Evolutionary conservation across 1,284 basidiomycete species (phyloP).

Genomic region (Cutaneotrichosporon daszewskae): DNA sequence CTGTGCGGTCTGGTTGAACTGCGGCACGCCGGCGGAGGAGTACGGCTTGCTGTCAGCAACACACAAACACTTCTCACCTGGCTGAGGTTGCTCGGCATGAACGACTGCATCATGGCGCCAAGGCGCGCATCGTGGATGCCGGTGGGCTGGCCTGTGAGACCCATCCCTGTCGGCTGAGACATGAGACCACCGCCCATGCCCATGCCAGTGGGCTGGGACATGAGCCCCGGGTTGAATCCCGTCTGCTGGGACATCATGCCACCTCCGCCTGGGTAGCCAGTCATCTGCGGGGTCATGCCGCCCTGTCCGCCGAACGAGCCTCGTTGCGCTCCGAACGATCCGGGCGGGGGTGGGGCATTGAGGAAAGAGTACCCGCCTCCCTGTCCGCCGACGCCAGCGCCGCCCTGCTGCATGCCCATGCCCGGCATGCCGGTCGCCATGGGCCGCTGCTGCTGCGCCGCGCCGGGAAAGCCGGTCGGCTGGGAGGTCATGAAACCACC

Average conservation of each 20-base stretch:
- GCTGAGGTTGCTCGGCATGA: slow-evolving; percentile 59
- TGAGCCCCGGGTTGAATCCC: slow-evolving; percentile 31
- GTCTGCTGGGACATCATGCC: slow-evolving; percentile 34
- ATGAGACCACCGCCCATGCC: slow-evolving; percentile 56
- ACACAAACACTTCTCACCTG: slow-evolving; percentile 29
- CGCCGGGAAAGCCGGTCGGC: slow-evolving; percentile 30
- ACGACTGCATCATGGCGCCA: slow-evolving; percentile 75
- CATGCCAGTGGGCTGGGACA: slow-evolving; percentile 52
- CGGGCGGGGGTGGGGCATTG: slow-evolving; percentile 38
- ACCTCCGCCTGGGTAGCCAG: slow-evolving; percentile 20
- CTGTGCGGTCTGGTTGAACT: slow-evolving; percentile 51
- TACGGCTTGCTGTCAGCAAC: slow-evolving; percentile 27
- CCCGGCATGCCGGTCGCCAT: slow-evolving; percentile 51
- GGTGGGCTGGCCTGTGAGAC: slow-evolving; percentile 36
- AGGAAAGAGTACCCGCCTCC: slow-evolving; percentile 41
- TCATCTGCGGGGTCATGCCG: slow-evolving; percentile 31
- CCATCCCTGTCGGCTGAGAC: slow-evolving; percentile 67
- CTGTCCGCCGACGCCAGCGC: slow-evolving; percentile 11
- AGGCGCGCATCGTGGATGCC: slow-evolving; percentile 64
- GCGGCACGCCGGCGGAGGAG: slow-evolving; percentile 50
- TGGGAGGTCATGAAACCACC: slow-evolving; percentile 23
- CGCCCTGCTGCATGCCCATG: slow-evolving; percentile 4
- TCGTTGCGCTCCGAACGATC: slow-evolving; percentile 22
- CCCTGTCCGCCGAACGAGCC: slow-evolving; percentile 19
- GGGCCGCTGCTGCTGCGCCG: slow-evolving; percentile 47